Conservation (phyloP, 306 rosid genomes). For the Sphenostylis stenocarpa region DNA sequence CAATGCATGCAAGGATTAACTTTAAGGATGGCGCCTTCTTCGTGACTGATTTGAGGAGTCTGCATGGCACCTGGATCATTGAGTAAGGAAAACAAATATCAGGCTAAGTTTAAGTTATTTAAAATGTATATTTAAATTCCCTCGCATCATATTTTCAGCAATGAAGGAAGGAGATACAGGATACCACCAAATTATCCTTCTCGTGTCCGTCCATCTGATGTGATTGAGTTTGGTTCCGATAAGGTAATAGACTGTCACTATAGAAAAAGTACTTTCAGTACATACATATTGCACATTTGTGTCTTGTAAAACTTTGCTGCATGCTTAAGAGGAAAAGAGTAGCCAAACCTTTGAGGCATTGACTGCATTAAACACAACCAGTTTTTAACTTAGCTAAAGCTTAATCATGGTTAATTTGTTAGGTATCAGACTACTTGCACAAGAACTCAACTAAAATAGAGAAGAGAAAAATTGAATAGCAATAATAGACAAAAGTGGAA, state of each 20-base stretch:
- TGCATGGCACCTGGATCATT: slow-evolving; percentile 80
- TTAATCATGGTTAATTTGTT: neutral
- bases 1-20: slow-evolving; percentile 65
- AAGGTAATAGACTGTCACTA: slow-evolving; percentile 48
- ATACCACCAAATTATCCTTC: slow-evolving; percentile 60
- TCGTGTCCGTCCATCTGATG: slow-evolving; percentile 67
- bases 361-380: neutral
- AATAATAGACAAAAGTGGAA: too few relatives aligned
- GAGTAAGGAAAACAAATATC: slow-evolving; percentile 59
- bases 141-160: slow-evolving; percentile 46
- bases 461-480: too few relatives aligned
- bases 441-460: too few relatives aligned
- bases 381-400: neutral
- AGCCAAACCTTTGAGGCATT: neutral
- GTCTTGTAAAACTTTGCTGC: neutral
- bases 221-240: slow-evolving; percentile 76
- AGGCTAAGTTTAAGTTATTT: neutral
- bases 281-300: neutral
- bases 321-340: neutral
- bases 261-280: neutral
- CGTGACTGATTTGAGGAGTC: slow-evolving; percentile 72
- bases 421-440: too few relatives aligned
- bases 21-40: slow-evolving; percentile 80
- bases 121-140: neutral
- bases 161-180: slow-evolving; percentile 64